Evolutionary conservation across 73 alveolate species (phyloP).

Genomic region (Tetrahymena borealis): DNA sequence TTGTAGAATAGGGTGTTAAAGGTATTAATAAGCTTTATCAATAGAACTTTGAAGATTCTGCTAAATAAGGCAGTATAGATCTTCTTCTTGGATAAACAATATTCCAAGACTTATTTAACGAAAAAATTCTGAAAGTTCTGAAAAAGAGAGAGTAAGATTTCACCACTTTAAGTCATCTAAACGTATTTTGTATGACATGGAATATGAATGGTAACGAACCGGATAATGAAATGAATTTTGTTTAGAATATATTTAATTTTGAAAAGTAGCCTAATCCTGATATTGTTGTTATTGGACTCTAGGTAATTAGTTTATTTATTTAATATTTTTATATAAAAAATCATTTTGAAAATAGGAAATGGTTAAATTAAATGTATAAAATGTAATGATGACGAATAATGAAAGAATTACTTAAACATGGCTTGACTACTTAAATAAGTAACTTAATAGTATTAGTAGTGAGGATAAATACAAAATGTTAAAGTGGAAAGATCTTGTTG

Average conservation of each 20-base stretch:
- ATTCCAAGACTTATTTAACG: conserved; percentile 47
- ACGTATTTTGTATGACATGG: conserved; percentile 60
- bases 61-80: conserved; percentile 58
- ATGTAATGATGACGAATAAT: conserved; percentile 56
- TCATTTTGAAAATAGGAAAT: conserved; percentile 66
- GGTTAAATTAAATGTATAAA: conserved; percentile 60
- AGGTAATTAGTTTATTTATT: conserved; percentile 32
- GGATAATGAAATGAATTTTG: conserved; percentile 48
- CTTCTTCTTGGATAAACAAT: conserved; percentile 48
- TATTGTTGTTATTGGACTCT: conserved; percentile 40
- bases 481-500: conserved; percentile 60
- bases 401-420: conserved; percentile 44
- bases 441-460: conserved; percentile 33
- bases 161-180: conserved; percentile 44
- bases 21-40: conserved; percentile 56
- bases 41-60: conserved; percentile 63
- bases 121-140: conserved; percentile 45
- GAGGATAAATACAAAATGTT: conserved; percentile 52
- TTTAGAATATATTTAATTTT: conserved; percentile 51
- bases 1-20: conserved; percentile 7
- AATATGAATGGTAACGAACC: conserved; percentile 67
- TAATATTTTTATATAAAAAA: conserved; percentile 38
- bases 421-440: conserved; percentile 31
- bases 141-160: conserved; percentile 52
- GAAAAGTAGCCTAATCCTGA: conserved; percentile 49